Percentiles rank a stretch among this genome's conserved stretches.
Conservation (phyloP, 2,329 filamentous ascomycete genomes). For the Exophiala spinifera region DNA sequence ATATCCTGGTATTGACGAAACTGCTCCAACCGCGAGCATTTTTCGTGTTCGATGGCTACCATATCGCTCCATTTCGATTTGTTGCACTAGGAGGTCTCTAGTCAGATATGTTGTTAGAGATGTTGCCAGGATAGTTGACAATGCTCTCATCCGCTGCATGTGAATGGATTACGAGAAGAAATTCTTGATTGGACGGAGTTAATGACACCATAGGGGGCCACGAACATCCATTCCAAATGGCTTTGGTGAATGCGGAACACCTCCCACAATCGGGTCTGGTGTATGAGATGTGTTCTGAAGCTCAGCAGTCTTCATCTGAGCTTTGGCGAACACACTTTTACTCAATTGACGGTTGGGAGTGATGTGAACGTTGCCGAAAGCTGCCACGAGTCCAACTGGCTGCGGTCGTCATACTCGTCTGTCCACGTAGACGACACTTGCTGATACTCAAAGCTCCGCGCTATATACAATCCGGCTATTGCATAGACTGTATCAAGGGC, state of each 20-base stretch:
- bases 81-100: conserved; percentile 30
- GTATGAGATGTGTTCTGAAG: conserved; percentile 26
- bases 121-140: conserved; percentile 73
- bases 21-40: conserved; percentile 69
- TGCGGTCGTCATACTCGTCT: neutral
- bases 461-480: too few relatives aligned
- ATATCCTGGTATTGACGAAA: conserved; percentile 73
- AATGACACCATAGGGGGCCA: conserved; percentile 22
- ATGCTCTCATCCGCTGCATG: conserved; percentile 68
- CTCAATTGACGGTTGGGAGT: conserved; percentile 10
- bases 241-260: conserved; percentile 22
- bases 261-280: conserved; percentile 22
- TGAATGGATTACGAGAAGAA: conserved; percentile 37
- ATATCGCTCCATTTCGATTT: conserved; percentile 50
- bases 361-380: neutral
- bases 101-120: conserved; percentile 74
- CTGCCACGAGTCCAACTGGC: neutral
- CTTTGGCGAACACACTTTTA: conserved; percentile 19
- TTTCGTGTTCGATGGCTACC: conserved; percentile 66
- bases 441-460: too few relatives aligned
- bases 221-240: conserved; percentile 23
- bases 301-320: conserved; percentile 24
- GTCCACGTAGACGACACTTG: too few relatives aligned
- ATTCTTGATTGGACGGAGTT: conserved; percentile 21
- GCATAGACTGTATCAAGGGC: too few relatives aligned